These are phyloP conservation scores for Phaeodactylum tricornutum DNA, from an alignment of 108 stramenopile species.

Conservation along the genomic window DNA sequence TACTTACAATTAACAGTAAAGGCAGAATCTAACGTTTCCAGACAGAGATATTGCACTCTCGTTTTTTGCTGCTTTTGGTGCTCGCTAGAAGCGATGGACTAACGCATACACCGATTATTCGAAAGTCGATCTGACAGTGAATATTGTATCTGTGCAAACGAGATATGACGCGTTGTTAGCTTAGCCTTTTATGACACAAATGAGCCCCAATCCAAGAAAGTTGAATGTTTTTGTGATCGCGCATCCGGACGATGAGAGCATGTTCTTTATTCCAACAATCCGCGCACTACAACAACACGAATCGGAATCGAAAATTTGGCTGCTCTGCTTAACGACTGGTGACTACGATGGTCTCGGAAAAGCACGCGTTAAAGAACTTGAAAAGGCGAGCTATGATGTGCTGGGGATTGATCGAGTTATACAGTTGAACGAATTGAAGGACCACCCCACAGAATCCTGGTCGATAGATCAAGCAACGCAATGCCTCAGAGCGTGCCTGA, in stretches of 20 bases:
- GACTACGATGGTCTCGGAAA: slow-evolving; percentile 65
- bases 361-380: slow-evolving; percentile 47
- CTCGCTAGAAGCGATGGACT: too few species aligned
- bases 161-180: too few species aligned
- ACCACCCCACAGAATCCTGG: slow-evolving; percentile 38
- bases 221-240: slow-evolving; percentile 29
- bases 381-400: slow-evolving; percentile 21
- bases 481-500: not conserved
- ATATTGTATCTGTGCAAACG: too few species aligned
- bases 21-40: too few species aligned
- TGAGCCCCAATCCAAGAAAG: too few species aligned
- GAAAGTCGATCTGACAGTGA: too few species aligned
- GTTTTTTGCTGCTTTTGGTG: too few species aligned
- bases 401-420: slow-evolving; percentile 19
- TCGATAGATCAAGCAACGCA: slow-evolving; percentile 12
- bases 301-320: slow-evolving; percentile 13
- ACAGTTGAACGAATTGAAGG: slow-evolving; percentile 1
- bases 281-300: slow-evolving; percentile 8
- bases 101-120: too few species aligned
- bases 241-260: slow-evolving; percentile 63
- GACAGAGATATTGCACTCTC: too few species aligned
- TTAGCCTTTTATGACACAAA: too few species aligned
- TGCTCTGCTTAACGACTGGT: slow-evolving; percentile 74
- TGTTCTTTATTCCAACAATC: slow-evolving; percentile 74
- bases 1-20: too few species aligned